A percentile compares a stretch with the other conserved stretches of the same genome.
Evolutionary conservation across 306 rosid species (phyloP).

Genomic region (Cotoneaster glaucophyllus): DNA sequence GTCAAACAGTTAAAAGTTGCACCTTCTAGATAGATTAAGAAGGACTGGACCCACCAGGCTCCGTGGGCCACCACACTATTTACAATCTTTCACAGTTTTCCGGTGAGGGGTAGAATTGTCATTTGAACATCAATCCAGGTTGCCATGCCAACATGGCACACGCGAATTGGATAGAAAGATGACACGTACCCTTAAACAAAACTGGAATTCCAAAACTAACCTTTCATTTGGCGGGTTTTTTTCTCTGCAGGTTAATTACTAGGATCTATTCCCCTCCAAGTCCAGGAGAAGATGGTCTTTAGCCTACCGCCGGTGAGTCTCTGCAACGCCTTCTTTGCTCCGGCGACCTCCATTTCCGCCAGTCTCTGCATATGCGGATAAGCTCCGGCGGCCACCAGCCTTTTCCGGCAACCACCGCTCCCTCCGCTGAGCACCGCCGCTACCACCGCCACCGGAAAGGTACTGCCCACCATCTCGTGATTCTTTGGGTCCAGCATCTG

Average conservation of each 20-base stretch:
- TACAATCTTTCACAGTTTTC: background rate
- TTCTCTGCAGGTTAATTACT: background rate
- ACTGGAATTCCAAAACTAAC: conserved; percentile 12
- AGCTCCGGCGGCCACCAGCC: conserved; percentile 37
- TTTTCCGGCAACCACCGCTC: conserved; percentile 41
- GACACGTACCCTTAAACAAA: background rate
- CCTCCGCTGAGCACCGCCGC: conserved; percentile 35
- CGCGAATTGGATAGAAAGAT: background rate
- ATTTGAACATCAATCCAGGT: background rate
- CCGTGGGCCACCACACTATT: background rate
- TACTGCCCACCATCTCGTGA: conserved; percentile 22
- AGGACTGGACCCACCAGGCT: background rate
- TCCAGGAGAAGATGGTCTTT: conserved; percentile 36
- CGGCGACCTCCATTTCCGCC: conserved; percentile 39
- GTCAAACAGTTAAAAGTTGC: background rate
- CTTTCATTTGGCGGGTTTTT: conserved; percentile 35
- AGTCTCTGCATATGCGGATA: conserved; percentile 35
- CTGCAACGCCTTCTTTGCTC: conserved; percentile 46
- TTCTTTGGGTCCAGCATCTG: conserved; percentile 42
- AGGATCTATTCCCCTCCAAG: conserved; percentile 43
- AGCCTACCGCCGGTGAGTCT: conserved; percentile 45
- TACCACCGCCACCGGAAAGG: conserved; percentile 29
- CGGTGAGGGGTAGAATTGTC: conserved; percentile 2
- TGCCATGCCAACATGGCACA: background rate
- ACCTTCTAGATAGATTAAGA: background rate